These are phyloP conservation scores for Wickerhamiella brachini DNA, from an alignment of 805 yeast species.

Conservation along the genomic window DNA sequence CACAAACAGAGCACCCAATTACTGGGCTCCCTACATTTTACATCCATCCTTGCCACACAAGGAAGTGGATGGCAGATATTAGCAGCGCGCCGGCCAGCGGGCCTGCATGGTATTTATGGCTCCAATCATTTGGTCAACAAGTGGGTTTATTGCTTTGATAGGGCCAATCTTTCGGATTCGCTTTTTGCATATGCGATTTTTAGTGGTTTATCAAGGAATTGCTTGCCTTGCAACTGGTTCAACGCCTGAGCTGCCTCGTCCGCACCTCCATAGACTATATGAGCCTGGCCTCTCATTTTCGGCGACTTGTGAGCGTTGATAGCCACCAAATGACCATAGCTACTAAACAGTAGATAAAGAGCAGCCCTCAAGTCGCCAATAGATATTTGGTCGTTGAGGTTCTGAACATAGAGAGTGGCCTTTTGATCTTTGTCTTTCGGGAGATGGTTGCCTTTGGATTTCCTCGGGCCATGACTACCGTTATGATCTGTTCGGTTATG, in stretches of 20 bases:
- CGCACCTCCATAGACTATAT: slow-evolving; percentile 23
- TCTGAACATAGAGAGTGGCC: slow-evolving; percentile 26
- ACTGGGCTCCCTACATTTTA: slow-evolving; percentile 19
- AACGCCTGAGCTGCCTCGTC: slow-evolving; percentile 24
- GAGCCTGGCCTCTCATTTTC: slow-evolving; percentile 33
- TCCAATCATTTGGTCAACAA: slow-evolving; percentile 19
- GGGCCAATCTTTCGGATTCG: not conserved
- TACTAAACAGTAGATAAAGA: slow-evolving; percentile 27
- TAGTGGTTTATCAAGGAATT: slow-evolving; percentile 25
- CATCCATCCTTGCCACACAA: slow-evolving; percentile 32
- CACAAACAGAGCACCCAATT: slow-evolving; percentile 21
- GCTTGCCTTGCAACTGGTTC: slow-evolving; percentile 19
- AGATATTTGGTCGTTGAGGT: slow-evolving; percentile 26
- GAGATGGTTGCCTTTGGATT: too few species aligned
- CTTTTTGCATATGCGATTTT: slow-evolving; percentile 20
- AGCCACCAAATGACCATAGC: slow-evolving; percentile 26
- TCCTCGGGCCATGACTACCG: too few species aligned
- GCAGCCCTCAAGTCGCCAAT: slow-evolving; percentile 23
- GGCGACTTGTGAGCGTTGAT: slow-evolving; percentile 26
- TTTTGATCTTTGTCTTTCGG: not conserved
- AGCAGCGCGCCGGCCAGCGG: not conserved
- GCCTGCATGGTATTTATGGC: slow-evolving; percentile 16
- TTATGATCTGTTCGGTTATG: not conserved
- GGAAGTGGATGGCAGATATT: slow-evolving; percentile 19
- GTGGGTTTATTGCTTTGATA: slow-evolving; percentile 20